phyloP scores from a whole-genome alignment of 768 basidiomycete species.

The Phylloporus sp. region DNA sequence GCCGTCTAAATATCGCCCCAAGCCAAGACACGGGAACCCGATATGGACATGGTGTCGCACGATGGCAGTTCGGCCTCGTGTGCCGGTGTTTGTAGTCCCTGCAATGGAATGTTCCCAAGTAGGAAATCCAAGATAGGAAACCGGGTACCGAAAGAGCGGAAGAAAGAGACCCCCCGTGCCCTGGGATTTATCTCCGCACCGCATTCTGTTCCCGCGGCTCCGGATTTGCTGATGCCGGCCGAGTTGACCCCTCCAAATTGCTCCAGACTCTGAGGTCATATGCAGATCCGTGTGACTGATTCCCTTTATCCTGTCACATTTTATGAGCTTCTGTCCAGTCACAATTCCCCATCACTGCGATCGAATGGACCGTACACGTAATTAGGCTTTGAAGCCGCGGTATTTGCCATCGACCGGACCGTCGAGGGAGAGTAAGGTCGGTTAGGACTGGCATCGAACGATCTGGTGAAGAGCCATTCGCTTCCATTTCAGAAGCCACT shows the following conservation, averaged over 20 bases:
- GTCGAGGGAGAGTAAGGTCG: too few relatives aligned
- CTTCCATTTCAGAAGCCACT: slow-evolving; percentile 32
- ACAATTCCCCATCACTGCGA: slow-evolving; percentile 11
- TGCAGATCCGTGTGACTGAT: slow-evolving; percentile 32
- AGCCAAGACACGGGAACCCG: neutral
- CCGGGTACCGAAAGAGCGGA: slow-evolving; percentile 7
- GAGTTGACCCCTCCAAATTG: slow-evolving; percentile 16
- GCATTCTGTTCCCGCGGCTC: slow-evolving; percentile 25
- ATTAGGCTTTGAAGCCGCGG: slow-evolving; percentile 40
- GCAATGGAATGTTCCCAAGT: slow-evolving; percentile 29
- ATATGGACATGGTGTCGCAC: slow-evolving; percentile 12
- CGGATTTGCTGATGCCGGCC: slow-evolving; percentile 16
- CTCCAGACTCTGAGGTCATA: slow-evolving; percentile 24
- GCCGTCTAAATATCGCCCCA: slow-evolving; percentile 32
- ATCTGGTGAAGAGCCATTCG: slow-evolving; percentile 24
- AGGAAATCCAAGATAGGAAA: slow-evolving; percentile 3
- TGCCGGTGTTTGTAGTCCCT: slow-evolving; percentile 33
- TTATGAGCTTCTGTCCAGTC: slow-evolving; percentile 9
- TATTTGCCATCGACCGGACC: too few relatives aligned
- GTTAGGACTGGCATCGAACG: slow-evolving; percentile 13
- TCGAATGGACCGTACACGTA: slow-evolving; percentile 25
- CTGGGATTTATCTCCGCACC: slow-evolving; percentile 22
- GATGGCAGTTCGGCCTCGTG: slow-evolving; percentile 30
- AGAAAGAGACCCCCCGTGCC: slow-evolving; percentile 25
- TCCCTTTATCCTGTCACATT: slow-evolving; percentile 2